phyloP scores from a whole-genome alignment of 2,329 filamentous ascomycete species.

The Neoascochyta sp. region DNA sequence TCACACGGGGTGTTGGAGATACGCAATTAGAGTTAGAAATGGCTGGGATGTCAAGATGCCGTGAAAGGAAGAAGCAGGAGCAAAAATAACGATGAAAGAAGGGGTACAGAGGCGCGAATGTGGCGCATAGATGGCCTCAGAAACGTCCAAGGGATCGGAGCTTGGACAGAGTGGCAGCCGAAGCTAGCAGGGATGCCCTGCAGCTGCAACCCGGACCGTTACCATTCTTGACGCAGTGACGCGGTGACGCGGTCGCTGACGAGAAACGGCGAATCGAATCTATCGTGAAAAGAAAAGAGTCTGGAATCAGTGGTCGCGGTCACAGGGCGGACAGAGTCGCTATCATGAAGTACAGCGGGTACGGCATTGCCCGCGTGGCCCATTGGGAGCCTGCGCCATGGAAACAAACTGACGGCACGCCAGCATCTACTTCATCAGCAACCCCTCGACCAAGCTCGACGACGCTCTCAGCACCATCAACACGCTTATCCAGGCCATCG shows the following conservation, averaged over 20 bases:
- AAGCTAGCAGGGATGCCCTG: constrained; percentile 8
- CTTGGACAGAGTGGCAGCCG: background rate
- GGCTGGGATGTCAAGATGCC: background rate
- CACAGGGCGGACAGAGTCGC: background rate
- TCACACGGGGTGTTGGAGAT: too few species aligned
- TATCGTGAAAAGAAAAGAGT: too few species aligned
- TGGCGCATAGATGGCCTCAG: constrained; percentile 7
- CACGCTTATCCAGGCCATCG: constrained; percentile 25
- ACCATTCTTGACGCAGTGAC: background rate
- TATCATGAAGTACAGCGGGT: constrained; percentile 23
- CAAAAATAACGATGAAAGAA: constrained; percentile 1
- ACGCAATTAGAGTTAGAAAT: too few species aligned
- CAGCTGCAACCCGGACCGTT: constrained; percentile 1
- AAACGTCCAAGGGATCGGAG: constrained; percentile 1
- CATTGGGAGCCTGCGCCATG: background rate
- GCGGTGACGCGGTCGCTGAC: too few species aligned
- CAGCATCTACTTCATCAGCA: constrained; percentile 35
- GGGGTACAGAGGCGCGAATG: constrained; percentile 8
- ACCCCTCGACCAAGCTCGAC: constrained; percentile 20
- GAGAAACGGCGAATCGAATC: too few species aligned
- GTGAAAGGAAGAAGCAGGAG: constrained; percentile 1
- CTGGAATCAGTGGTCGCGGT: too few species aligned
- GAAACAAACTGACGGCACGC: background rate
- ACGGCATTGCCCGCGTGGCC: too few species aligned
- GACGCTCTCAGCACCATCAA: constrained; percentile 18